These are phyloP conservation scores for Phragmites australis DNA, from an alignment of 176 grass and related monocot genomes.

Conservation along the genomic window DNA sequence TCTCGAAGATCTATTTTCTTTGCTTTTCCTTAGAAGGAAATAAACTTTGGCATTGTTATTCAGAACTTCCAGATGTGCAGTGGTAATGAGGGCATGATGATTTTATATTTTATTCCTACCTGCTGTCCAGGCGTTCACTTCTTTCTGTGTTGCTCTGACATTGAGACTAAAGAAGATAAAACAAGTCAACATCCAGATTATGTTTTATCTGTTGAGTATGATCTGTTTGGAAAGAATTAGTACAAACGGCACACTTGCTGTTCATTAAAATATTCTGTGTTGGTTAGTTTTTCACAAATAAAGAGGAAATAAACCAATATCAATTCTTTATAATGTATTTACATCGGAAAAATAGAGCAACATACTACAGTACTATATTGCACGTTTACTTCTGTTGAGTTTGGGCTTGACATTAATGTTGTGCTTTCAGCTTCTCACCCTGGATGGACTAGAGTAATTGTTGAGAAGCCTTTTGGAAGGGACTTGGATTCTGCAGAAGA, in stretches of 20 bases:
- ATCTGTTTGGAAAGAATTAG: not conserved
- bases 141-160: not conserved
- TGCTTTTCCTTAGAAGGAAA: not conserved
- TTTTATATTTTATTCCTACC: slow-evolving; percentile 1
- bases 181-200: not conserved
- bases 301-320: not conserved
- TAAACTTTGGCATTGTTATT: not conserved
- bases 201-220: not conserved
- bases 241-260: not conserved
- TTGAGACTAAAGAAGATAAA: not conserved
- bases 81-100: slow-evolving; percentile 10
- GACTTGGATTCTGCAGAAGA: slow-evolving; percentile 88
- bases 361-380: slow-evolving; percentile 14
- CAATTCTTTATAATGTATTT: not conserved
- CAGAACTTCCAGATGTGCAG: not conserved
- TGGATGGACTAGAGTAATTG: slow-evolving; percentile 92
- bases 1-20: slow-evolving; percentile 5
- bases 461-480: slow-evolving; percentile 96
- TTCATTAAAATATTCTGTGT: not conserved
- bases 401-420: slow-evolving; percentile 32
- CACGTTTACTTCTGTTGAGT: slow-evolving; percentile 15
- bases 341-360: not conserved
- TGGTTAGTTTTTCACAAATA: not conserved
- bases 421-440: slow-evolving; percentile 54
- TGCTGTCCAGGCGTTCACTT: not conserved